phyloP scores from a whole-genome alignment of 2,329 filamentous ascomycete genomes.

The Lachnellula suecica region DNA sequence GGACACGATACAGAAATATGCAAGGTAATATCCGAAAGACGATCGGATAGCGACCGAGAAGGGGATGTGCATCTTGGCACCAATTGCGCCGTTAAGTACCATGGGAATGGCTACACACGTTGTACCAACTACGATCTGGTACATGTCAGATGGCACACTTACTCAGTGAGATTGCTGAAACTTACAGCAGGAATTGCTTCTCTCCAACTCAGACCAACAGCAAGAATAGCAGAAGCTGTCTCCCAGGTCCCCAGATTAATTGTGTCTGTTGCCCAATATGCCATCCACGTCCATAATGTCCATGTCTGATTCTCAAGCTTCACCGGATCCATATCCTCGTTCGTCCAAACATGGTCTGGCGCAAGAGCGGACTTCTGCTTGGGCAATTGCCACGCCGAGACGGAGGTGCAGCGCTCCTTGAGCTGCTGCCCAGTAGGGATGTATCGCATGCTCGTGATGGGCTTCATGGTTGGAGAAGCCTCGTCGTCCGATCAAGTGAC shows the following conservation, averaged over 20 bases:
- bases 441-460: constrained; percentile 26
- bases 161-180: constrained; percentile 20
- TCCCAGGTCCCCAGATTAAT: constrained; percentile 49
- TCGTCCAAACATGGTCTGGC: constrained; percentile 44
- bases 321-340: constrained; percentile 34
- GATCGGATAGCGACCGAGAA: constrained; percentile 46
- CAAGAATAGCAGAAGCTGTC: constrained; percentile 47
- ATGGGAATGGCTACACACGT: constrained; percentile 56
- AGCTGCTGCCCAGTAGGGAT: constrained; percentile 36
- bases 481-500: not conserved
- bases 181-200: constrained; percentile 47
- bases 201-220: constrained; percentile 52
- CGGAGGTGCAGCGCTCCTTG: constrained; percentile 39
- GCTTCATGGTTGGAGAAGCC: constrained; percentile 1
- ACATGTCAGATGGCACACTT: constrained; percentile 10
- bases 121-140: constrained; percentile 56
- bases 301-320: constrained; percentile 31
- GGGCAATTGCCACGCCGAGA: constrained; percentile 46
- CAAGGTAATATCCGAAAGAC: constrained; percentile 47
- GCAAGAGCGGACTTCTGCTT: constrained; percentile 48
- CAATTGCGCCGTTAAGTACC: constrained; percentile 48
- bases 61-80: constrained; percentile 46
- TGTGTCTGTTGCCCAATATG: constrained; percentile 40
- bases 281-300: constrained; percentile 39
- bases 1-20: constrained; percentile 40